phyloP scores from a whole-genome alignment of 208 protist species.

The Strigomonas galati region DNA sequence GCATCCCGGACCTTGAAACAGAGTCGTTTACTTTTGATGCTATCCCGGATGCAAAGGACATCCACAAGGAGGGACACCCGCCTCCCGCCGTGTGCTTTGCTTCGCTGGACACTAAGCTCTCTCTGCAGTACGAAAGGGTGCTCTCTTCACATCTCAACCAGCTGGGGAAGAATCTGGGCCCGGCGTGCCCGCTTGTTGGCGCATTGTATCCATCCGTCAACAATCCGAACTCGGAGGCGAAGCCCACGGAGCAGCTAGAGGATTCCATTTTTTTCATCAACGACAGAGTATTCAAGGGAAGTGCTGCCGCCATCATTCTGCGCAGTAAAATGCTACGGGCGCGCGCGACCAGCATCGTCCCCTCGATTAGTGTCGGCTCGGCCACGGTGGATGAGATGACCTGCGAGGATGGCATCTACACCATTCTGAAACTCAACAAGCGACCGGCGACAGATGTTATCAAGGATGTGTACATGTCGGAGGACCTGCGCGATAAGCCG shows the following conservation, averaged over 20 bases:
- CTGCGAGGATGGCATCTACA: constrained; percentile 40
- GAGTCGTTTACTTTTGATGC: constrained; percentile 84
- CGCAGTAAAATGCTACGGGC: constrained; percentile 64
- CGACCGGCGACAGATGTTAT: constrained; percentile 60
- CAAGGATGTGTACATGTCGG: constrained; percentile 44
- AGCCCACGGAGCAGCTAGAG: constrained; percentile 25
- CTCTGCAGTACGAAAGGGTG: constrained; percentile 72
- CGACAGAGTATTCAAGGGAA: constrained; percentile 76
- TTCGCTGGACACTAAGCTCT: constrained; percentile 57
- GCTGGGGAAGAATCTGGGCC: constrained; percentile 35
- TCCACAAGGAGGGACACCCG: constrained; percentile 30
- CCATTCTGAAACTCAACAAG: constrained; percentile 37
- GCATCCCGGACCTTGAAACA: constrained; percentile 70
- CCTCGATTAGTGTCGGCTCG: constrained; percentile 62
- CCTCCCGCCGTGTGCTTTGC: constrained; percentile 59
- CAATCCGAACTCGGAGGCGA: constrained; percentile 15
- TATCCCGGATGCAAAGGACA: constrained; percentile 57
- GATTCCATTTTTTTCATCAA: constrained; percentile 85
- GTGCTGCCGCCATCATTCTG: constrained; percentile 65
- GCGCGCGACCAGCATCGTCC: constrained; percentile 56
- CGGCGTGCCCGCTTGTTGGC: constrained; percentile 50
- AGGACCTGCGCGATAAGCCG: constrained; percentile 54
- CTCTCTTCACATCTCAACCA: constrained; percentile 54
- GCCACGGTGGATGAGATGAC: constrained; percentile 34
- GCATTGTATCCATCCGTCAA: constrained; percentile 70